These are phyloP conservation scores for Pluteus cervinus DNA, from an alignment of 768 basidiomycete genomes.

Conservation along the genomic window DNA sequence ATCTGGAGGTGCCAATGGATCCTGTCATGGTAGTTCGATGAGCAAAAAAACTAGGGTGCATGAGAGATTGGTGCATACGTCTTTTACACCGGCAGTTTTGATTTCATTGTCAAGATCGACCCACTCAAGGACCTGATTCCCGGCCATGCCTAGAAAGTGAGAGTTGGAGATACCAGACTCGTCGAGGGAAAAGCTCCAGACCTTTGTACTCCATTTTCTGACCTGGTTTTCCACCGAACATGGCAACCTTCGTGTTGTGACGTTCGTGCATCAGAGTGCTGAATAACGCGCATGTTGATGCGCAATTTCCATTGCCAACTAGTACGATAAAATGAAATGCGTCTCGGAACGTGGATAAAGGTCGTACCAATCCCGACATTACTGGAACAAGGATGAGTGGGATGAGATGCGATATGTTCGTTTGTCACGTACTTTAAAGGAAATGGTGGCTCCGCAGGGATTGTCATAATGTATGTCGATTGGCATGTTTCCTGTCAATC, in stretches of 20 bases:
- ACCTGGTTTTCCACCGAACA: constrained; percentile 54
- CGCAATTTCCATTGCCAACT: constrained; percentile 44
- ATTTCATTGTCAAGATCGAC: constrained; percentile 53
- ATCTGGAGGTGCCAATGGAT: constrained; percentile 36
- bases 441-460: constrained; percentile 43
- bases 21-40: constrained; percentile 15
- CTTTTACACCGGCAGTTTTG: constrained; percentile 49
- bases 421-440: constrained; percentile 26
- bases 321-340: neutral
- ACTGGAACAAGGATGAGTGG: constrained; percentile 15
- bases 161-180: neutral
- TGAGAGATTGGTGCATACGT: constrained; percentile 26
- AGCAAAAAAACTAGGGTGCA: constrained; percentile 1
- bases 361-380: constrained; percentile 39
- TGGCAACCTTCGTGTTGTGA: constrained; percentile 43
- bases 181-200: constrained; percentile 6
- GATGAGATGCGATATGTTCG: neutral
- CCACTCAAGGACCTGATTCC: constrained; percentile 62
- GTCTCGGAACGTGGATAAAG: neutral
- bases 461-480: constrained; percentile 27
- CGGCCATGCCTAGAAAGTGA: constrained; percentile 41
- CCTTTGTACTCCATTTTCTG: constrained; percentile 46
- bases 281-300: constrained; percentile 61
- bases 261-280: constrained; percentile 55
- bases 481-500: constrained; percentile 34